Evolutionary conservation across 805 yeast species (phyloP).

Genomic region (Lachancea dasiensis): DNA sequence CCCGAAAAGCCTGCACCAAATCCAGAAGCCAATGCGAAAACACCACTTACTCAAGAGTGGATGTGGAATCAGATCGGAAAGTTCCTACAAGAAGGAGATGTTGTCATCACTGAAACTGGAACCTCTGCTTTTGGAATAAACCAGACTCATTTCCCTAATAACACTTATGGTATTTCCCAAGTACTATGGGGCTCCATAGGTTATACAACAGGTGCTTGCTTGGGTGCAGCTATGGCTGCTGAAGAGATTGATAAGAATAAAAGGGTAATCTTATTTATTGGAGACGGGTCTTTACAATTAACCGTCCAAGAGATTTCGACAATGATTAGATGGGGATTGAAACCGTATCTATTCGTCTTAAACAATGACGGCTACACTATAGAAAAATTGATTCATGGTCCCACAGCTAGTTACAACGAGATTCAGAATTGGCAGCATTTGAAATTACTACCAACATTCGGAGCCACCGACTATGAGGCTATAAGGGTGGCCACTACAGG

Average conservation of each 20-base stretch:
- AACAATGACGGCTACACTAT: constrained; percentile 89
- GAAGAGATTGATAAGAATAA: constrained; percentile 14
- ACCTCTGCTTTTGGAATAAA: constrained; percentile 74
- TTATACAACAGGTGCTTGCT: no score
- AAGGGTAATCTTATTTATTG: constrained; percentile 69
- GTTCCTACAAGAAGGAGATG: constrained; percentile 48
- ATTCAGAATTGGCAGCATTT: constrained; percentile 82
- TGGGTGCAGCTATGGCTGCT: no score
- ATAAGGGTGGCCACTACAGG: no score
- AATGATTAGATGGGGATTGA: constrained; percentile 50
- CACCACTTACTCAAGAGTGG: constrained; percentile 43
- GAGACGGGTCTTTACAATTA: constrained; percentile 96
- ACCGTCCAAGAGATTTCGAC: constrained; percentile 79
- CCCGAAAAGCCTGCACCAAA: no score
- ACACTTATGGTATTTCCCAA: constrained; percentile 53
- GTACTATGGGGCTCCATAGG: constrained; percentile 83
- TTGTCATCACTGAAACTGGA: constrained; percentile 77
- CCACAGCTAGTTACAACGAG: constrained; percentile 71
- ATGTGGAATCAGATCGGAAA: no score
- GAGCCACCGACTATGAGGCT: constrained; percentile 43
- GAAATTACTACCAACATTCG: constrained; percentile 57
- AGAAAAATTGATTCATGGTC: constrained; percentile 81
- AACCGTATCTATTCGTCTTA: constrained; percentile 65
- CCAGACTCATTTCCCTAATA: constrained; percentile 55
- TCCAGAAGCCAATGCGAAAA: constrained; percentile 10